phyloP scores from a whole-genome alignment of 257 asterid species.

The Datura wrightii region DNA sequence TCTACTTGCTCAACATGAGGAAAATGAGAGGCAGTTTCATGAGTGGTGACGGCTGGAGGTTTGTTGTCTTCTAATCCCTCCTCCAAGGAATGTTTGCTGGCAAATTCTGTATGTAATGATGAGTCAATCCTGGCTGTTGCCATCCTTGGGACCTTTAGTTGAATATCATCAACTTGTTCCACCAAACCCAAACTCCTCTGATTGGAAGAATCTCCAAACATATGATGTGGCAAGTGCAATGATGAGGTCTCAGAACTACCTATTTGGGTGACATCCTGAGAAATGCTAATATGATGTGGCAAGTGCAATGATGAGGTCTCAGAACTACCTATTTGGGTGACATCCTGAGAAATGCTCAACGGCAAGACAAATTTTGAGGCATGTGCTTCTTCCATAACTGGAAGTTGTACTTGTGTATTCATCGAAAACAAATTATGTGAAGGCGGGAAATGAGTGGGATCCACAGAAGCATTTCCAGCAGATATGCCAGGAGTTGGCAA shows the following conservation, averaged over 20 bases:
- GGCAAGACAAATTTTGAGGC: slow-evolving; percentile 50
- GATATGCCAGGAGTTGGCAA: slow-evolving; percentile 57
- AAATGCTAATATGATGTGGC: slow-evolving; percentile 53
- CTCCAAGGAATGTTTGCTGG: slow-evolving; percentile 37
- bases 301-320: slow-evolving; percentile 50
- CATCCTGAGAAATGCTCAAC: slow-evolving; percentile 53
- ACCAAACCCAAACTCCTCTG: slow-evolving; percentile 52
- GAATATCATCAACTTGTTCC: slow-evolving; percentile 51
- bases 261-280: slow-evolving; percentile 36
- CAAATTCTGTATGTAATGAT: slow-evolving; percentile 38
- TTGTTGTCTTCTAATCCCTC: slow-evolving; percentile 44
- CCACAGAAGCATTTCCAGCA: slow-evolving; percentile 57
- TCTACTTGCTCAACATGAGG: slow-evolving; percentile 44
- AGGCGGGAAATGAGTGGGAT: slow-evolving; percentile 58
- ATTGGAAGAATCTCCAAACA: slow-evolving; percentile 42
- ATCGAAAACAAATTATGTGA: slow-evolving; percentile 54
- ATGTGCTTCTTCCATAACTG: slow-evolving; percentile 49
- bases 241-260: slow-evolving; percentile 54
- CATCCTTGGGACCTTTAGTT: slow-evolving; percentile 35
- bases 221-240: slow-evolving; percentile 59
- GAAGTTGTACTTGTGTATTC: slow-evolving; percentile 54
- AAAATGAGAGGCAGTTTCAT: slow-evolving; percentile 41
- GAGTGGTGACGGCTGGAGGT: slow-evolving; percentile 38
- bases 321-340: slow-evolving; percentile 47
- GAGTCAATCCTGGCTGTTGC: slow-evolving; percentile 42